Evolutionary conservation across 306 rosid genomes (phyloP).

Genomic region (Hippophae rhamnoides): DNA sequence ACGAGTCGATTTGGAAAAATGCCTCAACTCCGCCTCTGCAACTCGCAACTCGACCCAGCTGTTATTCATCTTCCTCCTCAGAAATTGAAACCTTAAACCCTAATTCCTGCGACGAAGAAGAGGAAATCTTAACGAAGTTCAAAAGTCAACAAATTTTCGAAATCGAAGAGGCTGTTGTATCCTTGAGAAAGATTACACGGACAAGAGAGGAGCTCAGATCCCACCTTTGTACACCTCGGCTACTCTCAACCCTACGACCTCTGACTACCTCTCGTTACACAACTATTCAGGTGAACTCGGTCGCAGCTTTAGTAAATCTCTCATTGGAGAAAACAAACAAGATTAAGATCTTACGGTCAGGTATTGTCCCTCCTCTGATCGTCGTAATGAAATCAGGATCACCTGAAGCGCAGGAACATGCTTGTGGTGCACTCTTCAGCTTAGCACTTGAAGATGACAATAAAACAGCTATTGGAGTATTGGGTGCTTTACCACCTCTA

Average conservation of each 20-base stretch:
- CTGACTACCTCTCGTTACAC: constrained; percentile 38
- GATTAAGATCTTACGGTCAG: constrained; percentile 81
- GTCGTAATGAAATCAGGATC: constrained; percentile 54
- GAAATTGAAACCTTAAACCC: constrained; percentile 41
- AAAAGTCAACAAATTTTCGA: constrained; percentile 32
- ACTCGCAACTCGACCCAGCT: constrained; percentile 41
- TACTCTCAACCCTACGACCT: constrained; percentile 44
- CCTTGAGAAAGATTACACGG: constrained; percentile 50
- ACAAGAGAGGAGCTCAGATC: constrained; percentile 44
- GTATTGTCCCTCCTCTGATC: constrained; percentile 68
- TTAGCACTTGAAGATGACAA: constrained; percentile 61
- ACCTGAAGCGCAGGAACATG: constrained; percentile 76
- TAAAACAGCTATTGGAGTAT: constrained; percentile 74
- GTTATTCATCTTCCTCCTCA: constrained; percentile 56
- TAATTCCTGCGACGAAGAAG: constrained; percentile 29
- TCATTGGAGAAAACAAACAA: constrained; percentile 59
- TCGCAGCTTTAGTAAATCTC: constrained; percentile 70
- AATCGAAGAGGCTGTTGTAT: constrained; percentile 46
- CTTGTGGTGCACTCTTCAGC: constrained; percentile 73
- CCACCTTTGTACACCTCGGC: constrained; percentile 36
- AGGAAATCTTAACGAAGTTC: constrained; percentile 37
- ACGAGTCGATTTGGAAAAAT: constrained; percentile 33
- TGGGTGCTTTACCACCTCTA: constrained; percentile 72
- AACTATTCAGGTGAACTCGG: constrained; percentile 52
- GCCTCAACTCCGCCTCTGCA: constrained; percentile 39